Base-by-base conservation (phyloP, 352 stramenopile species). In the Pythium plurisporium region DNA sequence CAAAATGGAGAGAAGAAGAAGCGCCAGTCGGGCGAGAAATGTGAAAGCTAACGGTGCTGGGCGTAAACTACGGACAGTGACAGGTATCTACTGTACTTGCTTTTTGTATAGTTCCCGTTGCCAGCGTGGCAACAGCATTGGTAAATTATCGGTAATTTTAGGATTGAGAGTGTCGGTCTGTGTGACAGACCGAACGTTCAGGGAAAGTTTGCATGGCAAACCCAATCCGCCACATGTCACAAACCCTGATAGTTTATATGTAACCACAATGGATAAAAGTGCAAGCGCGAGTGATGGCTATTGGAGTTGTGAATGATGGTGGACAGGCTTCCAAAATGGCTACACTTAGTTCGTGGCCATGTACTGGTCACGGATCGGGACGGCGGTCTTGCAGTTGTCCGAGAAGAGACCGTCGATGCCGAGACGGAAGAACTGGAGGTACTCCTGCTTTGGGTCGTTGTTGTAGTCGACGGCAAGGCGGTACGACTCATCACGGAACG, bases 401-500 rank as follows among this genome's bases (percentile, higher is more conserved):
- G 56, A 80, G 67, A 90, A 88, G 41, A 87, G 26, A 2, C 75
- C 76, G 46, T 91, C 81, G 27, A 91, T 53, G 10, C 76, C 74
- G 44, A 79, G 76, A 48, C 66, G 37, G 52, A 85, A 87, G 43
- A 91, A 77, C 55, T 87, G 65, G 10, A 81, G 59, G 67, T 87
- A 87, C 72, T 90, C 79, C 22, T 68, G 61, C 36, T 53, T 63
- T 15, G 79, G 77, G 61, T 88, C 77, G 60, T 65, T 69, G 44
- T 67, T 79, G 70, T 90, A 90, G 61, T 87, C 81, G 30, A 64
- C 53, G 3, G 79, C 77, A 20, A 91, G 59, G 33, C 76, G 74
- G 61, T 79, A 84, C 46, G 63, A 55, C 48, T 91, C 80, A 55
- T 91, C 71, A 58, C 80, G 80, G 69, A 89, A 87, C 48, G 80